Base-by-base conservation (phyloP, 2,329 filamentous ascomycete genomes). In the Exutisphaerella laricina region DNA sequence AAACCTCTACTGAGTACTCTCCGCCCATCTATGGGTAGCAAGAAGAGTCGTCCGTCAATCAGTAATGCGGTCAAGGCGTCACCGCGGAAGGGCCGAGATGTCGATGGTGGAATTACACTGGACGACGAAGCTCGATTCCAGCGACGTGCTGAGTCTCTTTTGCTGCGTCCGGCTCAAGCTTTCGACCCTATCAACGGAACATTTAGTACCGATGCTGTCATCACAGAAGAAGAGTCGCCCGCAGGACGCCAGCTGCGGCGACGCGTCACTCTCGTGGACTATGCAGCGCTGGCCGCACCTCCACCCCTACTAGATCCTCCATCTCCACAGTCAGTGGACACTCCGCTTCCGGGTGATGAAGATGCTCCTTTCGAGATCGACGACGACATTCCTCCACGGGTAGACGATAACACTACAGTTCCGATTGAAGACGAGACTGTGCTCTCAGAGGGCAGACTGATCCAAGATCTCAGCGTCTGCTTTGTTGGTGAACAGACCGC, bases 71-170 rank as follows among this genome's bases (percentile, higher is more conserved):
- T n/a, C n/a, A n/a, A n/a, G n/a, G n/a, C n/a, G n/a, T n/a, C n/a
- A n/a, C n/a, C n/a, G n/a, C n/a, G n/a, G n/a, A n/a, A n/a, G n/a
- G n/a, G n/a, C n/a, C 41, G 41, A 5, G 41, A 44, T 34, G 35
- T 39, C 5, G 35, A 38, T 3, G 35, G 28, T 12, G 17, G 17
- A 17, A 21, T 44, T 26, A 39, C 41, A 7, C 9, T 44, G 14
- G 41, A 44, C 13, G 41, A 43, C 20, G 9, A 20, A 13, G 28
- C 34, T 8, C 33, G 34, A 21, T 13, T 31, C 16, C 17, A 17
- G 4, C 18, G 21, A n/a, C 33, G 26, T 28, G 34, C 41, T 10
- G 34, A 21, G 8, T 20, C 26, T 17, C 23, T 44, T 13, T 9
- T 44, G 5, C 22, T 26, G 10, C 29, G 20, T 10, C 41, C 41